Base-by-base conservation (phyloP, 1,284 basidiomycete species). In the Schizophyllum commune region DNA sequence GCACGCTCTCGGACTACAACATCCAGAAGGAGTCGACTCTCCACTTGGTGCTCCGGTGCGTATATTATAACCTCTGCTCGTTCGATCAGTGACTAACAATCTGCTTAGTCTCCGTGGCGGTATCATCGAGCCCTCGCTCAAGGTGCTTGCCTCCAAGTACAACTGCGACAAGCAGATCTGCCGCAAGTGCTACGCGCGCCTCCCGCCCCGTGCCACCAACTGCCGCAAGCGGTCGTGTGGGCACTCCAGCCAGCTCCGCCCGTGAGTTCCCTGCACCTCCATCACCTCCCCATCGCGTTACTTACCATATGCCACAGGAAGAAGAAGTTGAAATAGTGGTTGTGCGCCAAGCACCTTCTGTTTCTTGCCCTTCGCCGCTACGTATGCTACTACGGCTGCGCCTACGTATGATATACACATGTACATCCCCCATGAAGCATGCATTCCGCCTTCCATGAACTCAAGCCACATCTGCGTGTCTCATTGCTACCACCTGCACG, bases 1-100 rank as follows among this genome's bases (percentile, higher is more conserved):
- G 94, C 71, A 97, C 94, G 53, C 83, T 97, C 63, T 89, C 83
- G 70, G 95, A 97, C 81, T 97, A 97, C 83, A 96, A 96, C 83
- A 97, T 97, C 79, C 96, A 99, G 83, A 98, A 98, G 84, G 96
- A 98, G 81, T 95, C 92, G 19, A 98, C 96, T 54, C 91, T 98
- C 68, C 96, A 98, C 80, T 83, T 98, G 68, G 95, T 98, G 68
- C 91, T 98, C 75, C 93, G 95, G 86, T 91, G 66, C 68, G 86
- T 74, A 39, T 52, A 5, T 55, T 59, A 13, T 9, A 15, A 61
- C 17, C 39, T 13, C 13, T 47, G 66, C 51, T 8, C 33, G 34
- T 54, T 13, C 20, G 27, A 58, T 17, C 32, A 34, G 55, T 55
- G 4, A n/a, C 8, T 55, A 33, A 19, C 61, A 21, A 6, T 2